Evolutionary conservation across 2,329 filamentous ascomycete species (phyloP).

Genomic region (Colletotrichum eremochloae): DNA sequence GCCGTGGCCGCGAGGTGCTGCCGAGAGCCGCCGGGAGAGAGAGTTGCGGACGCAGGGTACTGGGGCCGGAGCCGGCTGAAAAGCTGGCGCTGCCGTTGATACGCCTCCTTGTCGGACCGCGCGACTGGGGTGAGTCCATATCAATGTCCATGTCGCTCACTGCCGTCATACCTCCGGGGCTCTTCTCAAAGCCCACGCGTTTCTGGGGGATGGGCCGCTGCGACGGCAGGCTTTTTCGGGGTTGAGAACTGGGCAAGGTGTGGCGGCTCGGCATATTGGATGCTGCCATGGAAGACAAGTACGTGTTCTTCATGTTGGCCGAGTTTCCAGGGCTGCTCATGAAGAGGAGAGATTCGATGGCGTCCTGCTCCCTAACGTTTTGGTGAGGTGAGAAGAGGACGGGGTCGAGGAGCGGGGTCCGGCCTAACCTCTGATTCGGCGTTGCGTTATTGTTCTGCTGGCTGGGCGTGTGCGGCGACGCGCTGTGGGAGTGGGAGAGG

Average conservation of each 20-base stretch:
- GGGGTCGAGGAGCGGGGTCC: constrained; percentile 60
- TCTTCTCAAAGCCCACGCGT: constrained; percentile 63
- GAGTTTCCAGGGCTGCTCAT: constrained; percentile 86
- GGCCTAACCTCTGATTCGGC: constrained; percentile 50
- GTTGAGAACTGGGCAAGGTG: constrained; percentile 61
- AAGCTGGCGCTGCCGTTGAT: constrained; percentile 49
- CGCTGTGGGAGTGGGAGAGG: constrained; percentile 62
- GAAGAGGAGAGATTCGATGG: constrained; percentile 83
- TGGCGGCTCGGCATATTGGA: constrained; percentile 46
- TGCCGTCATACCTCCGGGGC: constrained; percentile 53
- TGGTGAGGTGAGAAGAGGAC: constrained; percentile 78
- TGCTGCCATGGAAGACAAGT: constrained; percentile 58
- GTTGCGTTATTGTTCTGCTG: constrained; percentile 42
- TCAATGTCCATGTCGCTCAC: constrained; percentile 62
- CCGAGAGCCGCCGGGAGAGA: constrained; percentile 65
- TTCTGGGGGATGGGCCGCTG: constrained; percentile 60
- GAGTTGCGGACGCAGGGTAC: constrained; percentile 54
- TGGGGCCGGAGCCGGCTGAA: constrained; percentile 28
- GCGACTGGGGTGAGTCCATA: constrained; percentile 53
- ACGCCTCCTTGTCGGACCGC: constrained; percentile 45
- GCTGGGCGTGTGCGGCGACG: constrained; percentile 54
- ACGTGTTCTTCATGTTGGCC: constrained; percentile 69
- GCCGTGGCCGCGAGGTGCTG: constrained; percentile 53
- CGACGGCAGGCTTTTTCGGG: constrained; percentile 66
- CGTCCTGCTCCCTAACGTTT: constrained; percentile 81